Base-by-base conservation (phyloP, 1,284 basidiomycete species). In the Melampsora allii-populina region DNA sequence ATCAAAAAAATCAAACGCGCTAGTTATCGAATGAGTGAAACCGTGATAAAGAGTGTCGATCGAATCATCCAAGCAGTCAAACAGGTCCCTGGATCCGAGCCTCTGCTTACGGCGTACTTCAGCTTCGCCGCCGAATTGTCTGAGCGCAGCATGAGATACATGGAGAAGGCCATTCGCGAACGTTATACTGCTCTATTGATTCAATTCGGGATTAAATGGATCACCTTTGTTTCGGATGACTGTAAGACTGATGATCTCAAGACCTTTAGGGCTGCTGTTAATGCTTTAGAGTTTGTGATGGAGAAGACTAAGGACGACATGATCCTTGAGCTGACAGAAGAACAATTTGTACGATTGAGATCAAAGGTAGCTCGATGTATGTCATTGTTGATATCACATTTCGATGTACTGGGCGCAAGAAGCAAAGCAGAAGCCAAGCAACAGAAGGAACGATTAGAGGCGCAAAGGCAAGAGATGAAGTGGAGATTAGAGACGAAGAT, bases 231-330 rank as follows among this genome's bases (percentile, higher is more conserved):
- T 77, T 97, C 93, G 82, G 94, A 98, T 80, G 92, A 95, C 79
- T 99, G 96, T 83, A 91, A 97, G 79, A 92, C 94, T 1, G 91
- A 92, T 59, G 95, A 98, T 81, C 88, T 93, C 76, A 92, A 91
- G 82, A 98, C 94, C 0, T 99, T 99, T 86, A 90, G 92, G 80
- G 98, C 95, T 94, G 95, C 96, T 0, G 94, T 99, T 68, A 91
- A 91, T 67, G 94, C 96, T 3, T 87, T 99, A 21, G 93, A 97
- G 80, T 98, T 96, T 80, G 91, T 94, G 2, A 88, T 94, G 79
- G 87, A 90, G 79, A 89, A 94, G 77, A 98, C 95, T 4, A 87
- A 89, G 77, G 88, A 91, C 67, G 92, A 91, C 79, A 89, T 89
- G 81, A 98, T 99, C 78, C 86, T 98, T 19, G 88, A 94, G 45